These are phyloP conservation scores for Backusella australiensis DNA, from an alignment of 192 early-diverging fungal genomes.

Conservation along the genomic window DNA sequence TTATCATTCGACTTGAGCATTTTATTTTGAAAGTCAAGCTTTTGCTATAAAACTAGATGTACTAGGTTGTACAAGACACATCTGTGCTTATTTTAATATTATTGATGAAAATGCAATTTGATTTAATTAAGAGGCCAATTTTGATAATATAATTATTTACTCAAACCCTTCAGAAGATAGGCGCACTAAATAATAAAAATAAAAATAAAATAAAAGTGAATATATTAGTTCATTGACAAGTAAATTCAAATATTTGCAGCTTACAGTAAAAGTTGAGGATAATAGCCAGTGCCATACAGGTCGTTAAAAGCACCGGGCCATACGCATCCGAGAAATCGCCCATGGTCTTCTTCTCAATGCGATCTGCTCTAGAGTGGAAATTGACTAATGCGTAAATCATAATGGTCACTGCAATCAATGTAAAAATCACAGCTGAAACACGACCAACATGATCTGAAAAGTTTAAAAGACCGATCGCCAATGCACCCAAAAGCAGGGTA, in stretches of 20 bases:
- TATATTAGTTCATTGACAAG: not conserved
- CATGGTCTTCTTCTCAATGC: slow-evolving; percentile 59
- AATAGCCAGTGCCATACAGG: slow-evolving; percentile 60
- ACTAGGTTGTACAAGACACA: too few relatives aligned
- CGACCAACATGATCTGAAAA: slow-evolving; percentile 70
- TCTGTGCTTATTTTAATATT: too few relatives aligned
- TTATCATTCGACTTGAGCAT: too few relatives aligned
- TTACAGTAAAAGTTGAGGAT: slow-evolving; percentile 74
- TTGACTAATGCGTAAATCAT: slow-evolving; percentile 76
- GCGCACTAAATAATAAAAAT: not conserved
- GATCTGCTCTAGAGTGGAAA: slow-evolving; percentile 73
- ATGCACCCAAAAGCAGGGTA: slow-evolving; percentile 62
- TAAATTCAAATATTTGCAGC: not conserved
- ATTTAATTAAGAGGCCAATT: too few relatives aligned
- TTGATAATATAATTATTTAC: not conserved
- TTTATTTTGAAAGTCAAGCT: too few relatives aligned
- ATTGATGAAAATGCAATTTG: too few relatives aligned
- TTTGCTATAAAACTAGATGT: too few relatives aligned
- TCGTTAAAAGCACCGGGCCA: slow-evolving; percentile 67
- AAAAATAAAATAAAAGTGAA: not conserved
- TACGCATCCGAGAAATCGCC: slow-evolving; percentile 75
- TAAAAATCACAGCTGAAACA: slow-evolving; percentile 69
- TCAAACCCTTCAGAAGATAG: not conserved
- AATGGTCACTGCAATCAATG: slow-evolving; percentile 60
- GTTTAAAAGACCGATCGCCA: slow-evolving; percentile 74